These are phyloP conservation scores for Lasiosphaeriaceae sp. DNA, from an alignment of 495 filamentous ascomycete genomes.

Conservation along the genomic window DNA sequence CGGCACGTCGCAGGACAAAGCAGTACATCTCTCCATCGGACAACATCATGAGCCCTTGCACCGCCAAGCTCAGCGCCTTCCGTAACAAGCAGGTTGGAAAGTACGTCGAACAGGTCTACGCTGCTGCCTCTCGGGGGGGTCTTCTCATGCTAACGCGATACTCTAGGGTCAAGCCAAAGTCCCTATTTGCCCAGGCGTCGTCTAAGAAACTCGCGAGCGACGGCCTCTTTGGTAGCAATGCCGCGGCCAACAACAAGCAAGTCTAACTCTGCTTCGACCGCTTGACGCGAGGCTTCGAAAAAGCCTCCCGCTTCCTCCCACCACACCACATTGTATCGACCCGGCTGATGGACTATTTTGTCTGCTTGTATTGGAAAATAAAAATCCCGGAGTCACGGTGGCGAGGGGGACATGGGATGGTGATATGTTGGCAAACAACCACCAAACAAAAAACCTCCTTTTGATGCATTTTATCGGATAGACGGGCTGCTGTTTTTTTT, in stretches of 20 bases:
- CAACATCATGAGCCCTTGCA: constrained; percentile 87
- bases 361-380: neutral
- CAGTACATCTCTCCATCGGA: constrained; percentile 89
- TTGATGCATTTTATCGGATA: neutral
- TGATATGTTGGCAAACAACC: too few relatives aligned
- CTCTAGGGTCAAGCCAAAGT: constrained; percentile 56
- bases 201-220: constrained; percentile 49
- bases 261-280: neutral
- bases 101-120: too few relatives aligned
- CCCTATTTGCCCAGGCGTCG: constrained; percentile 59
- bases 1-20: constrained; percentile 37
- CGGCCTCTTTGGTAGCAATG: constrained; percentile 20
- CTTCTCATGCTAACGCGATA: too few relatives aligned
- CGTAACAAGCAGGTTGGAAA: constrained; percentile 76
- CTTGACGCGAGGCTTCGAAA: neutral
- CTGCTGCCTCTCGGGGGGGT: too few relatives aligned
- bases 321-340: too few relatives aligned
- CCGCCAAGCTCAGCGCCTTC: constrained; percentile 80
- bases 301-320: neutral
- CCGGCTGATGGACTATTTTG: neutral
- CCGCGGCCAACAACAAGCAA: neutral
- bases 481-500: neutral
- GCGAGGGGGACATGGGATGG: too few relatives aligned
- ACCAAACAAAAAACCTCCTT: too few relatives aligned
- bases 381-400: too few relatives aligned